These are phyloP conservation scores for Clonostachys solani DNA, from an alignment of 2,329 filamentous ascomycete genomes.

Conservation along the genomic window DNA sequence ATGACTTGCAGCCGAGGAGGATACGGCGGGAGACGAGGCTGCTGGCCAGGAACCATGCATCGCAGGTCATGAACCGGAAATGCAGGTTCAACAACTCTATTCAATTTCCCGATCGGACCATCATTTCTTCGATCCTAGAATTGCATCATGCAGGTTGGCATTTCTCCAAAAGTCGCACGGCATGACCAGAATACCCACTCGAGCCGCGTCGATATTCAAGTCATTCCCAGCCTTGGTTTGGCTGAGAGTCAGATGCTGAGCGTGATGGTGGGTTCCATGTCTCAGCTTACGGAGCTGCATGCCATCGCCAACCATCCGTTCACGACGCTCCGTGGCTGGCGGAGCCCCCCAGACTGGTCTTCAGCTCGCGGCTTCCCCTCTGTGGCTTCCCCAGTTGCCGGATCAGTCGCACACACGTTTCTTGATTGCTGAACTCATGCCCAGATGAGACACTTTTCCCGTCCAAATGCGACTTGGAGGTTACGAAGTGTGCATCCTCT, in stretches of 20 bases:
- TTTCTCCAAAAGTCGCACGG: constrained; percentile 5
- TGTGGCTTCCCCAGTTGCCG: too few relatives aligned
- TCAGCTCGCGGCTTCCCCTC: too few relatives aligned
- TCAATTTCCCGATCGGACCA: constrained; percentile 15
- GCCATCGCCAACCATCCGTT: neutral
- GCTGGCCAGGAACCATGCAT: constrained; percentile 1
- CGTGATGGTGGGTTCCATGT: constrained; percentile 19
- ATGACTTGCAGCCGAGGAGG: too few relatives aligned
- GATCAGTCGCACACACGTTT: too few relatives aligned
- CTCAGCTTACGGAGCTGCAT: constrained; percentile 13
- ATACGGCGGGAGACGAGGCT: too few relatives aligned
- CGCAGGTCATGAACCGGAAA: neutral
- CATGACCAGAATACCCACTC: constrained; percentile 13
- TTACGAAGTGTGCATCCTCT: too few relatives aligned
- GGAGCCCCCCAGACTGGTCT: too few relatives aligned
- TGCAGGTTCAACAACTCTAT: constrained; percentile 4
- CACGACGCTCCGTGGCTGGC: too few relatives aligned
- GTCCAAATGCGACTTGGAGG: too few relatives aligned
- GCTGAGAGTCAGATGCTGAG: constrained; percentile 18
- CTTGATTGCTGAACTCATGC: too few relatives aligned
- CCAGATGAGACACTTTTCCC: too few relatives aligned
- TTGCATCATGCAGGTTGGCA: constrained; percentile 17
- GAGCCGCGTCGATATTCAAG: constrained; percentile 1
- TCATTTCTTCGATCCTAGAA: constrained; percentile 16
- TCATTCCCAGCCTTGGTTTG: constrained; percentile 1